Evolutionary conservation across 2,329 filamentous ascomycete genomes (phyloP).

Genomic region (Pseudogymnoascus sp.): DNA sequence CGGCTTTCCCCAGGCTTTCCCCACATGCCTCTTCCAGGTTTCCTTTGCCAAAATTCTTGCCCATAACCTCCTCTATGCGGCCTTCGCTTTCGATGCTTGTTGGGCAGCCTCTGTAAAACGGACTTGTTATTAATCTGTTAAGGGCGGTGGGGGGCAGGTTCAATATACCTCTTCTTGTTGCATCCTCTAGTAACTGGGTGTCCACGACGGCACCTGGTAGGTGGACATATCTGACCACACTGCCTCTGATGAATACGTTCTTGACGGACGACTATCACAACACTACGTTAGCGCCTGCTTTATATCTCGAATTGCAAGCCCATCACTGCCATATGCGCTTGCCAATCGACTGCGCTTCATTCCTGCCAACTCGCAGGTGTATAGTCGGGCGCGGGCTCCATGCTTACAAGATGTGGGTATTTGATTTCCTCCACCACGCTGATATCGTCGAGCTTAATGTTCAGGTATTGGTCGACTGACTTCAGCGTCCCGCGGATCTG

Average conservation of each 20-base stretch:
- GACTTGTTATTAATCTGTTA: constrained; percentile 18
- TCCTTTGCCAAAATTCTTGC: neutral
- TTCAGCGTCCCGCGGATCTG: constrained; percentile 92
- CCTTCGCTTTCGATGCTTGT: constrained; percentile 39
- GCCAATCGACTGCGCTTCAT: neutral
- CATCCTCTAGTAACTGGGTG: constrained; percentile 63
- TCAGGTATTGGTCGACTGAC: constrained; percentile 96
- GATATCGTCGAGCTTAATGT: constrained; percentile 97
- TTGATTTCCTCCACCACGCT: constrained; percentile 85
- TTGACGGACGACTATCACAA: constrained; percentile 55
- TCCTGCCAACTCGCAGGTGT: neutral
- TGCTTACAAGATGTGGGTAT: constrained; percentile 78
- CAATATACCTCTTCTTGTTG: constrained; percentile 52
- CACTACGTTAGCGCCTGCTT: neutral
- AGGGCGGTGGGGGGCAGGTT: neutral
- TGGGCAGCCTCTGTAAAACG: constrained; percentile 38
- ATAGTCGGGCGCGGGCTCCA: neutral
- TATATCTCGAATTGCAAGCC: neutral
- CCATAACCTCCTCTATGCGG: neutral
- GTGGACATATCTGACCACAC: constrained; percentile 67
- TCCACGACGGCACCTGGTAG: constrained; percentile 60
- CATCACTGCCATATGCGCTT: neutral
- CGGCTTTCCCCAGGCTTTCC: neutral
- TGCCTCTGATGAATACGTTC: constrained; percentile 69
- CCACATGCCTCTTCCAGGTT: neutral